These are phyloP conservation scores for Fusarium aywerte DNA, from an alignment of 2,329 filamentous ascomycete genomes.

Conservation along the genomic window DNA sequence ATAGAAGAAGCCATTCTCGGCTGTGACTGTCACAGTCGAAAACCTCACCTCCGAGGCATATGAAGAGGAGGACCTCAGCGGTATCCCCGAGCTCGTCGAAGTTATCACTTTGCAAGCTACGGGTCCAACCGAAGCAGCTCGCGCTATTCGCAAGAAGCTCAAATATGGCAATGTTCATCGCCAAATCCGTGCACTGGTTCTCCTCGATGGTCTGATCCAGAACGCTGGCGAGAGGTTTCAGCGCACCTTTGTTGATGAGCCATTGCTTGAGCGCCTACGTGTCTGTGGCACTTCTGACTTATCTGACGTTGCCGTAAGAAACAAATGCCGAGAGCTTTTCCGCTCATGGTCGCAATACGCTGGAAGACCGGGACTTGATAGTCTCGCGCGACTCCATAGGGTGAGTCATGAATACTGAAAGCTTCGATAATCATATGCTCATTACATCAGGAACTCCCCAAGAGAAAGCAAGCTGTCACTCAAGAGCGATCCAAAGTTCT, in stretches of 20 bases:
- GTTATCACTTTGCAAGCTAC: slow-evolving; percentile 89
- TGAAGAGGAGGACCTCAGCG: slow-evolving; percentile 89
- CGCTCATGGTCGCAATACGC: slow-evolving; percentile 90
- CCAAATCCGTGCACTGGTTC: slow-evolving; percentile 86
- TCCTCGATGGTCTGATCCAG: slow-evolving; percentile 93
- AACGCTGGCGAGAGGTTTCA: slow-evolving; percentile 92
- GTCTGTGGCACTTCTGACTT: slow-evolving; percentile 87
- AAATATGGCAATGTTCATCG: slow-evolving; percentile 97
- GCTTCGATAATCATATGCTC: slow-evolving; percentile 6
- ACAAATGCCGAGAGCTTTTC: slow-evolving; percentile 89
- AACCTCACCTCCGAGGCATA: slow-evolving; percentile 88
- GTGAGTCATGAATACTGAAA: slow-evolving; percentile 50
- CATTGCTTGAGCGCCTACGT: slow-evolving; percentile 88
- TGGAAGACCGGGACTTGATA: slow-evolving; percentile 79
- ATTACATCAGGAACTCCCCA: slow-evolving; percentile 66
- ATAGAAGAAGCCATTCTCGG: slow-evolving; percentile 83
- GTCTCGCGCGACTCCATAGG: slow-evolving; percentile 81
- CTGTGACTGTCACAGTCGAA: slow-evolving; percentile 92
- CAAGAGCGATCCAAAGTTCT: slow-evolving; percentile 86
- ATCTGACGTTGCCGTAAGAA: slow-evolving; percentile 85
- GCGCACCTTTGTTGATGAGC: slow-evolving; percentile 87
- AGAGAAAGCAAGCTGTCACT: slow-evolving; percentile 75
- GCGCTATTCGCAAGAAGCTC: slow-evolving; percentile 96
- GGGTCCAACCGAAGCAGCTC: slow-evolving; percentile 87
- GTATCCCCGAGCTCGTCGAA: slow-evolving; percentile 93